phyloP scores from a whole-genome alignment of 257 asterid species.

The Apocynum venetum region DNA sequence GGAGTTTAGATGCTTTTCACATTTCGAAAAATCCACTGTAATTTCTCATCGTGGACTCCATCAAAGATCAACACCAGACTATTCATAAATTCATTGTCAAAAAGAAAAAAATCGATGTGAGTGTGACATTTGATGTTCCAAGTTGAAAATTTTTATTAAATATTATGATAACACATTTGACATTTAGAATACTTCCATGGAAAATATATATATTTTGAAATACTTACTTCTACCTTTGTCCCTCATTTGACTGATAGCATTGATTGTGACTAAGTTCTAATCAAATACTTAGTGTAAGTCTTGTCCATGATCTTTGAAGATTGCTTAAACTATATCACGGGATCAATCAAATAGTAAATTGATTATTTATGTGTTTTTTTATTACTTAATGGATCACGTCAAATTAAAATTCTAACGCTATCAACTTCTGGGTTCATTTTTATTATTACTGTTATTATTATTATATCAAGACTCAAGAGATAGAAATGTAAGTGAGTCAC shows the following conservation, averaged over 20 bases:
- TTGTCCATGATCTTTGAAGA: neutral
- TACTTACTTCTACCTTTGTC: too few relatives aligned
- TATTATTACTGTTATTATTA: too few relatives aligned
- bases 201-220: neutral
- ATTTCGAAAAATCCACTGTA: neutral
- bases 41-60: neutral
- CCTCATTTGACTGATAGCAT: too few relatives aligned
- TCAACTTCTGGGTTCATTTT: too few relatives aligned
- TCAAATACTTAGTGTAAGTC: neutral
- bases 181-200: neutral
- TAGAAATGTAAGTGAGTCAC: too few relatives aligned
- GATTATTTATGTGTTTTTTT: neutral
- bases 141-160: neutral
- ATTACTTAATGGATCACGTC: too few relatives aligned
- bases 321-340: neutral
- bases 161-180: neutral
- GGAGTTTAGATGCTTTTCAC: too few relatives aligned
- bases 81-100: neutral
- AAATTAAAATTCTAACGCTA: too few relatives aligned
- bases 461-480: too few relatives aligned
- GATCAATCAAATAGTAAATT: neutral
- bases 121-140: neutral
- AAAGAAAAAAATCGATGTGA: neutral
- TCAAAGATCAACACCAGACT: neutral
- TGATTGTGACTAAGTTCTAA: slow-evolving; percentile 1